Conservation (phyloP, 805 yeast genomes). For the Candida michaelii region DNA sequence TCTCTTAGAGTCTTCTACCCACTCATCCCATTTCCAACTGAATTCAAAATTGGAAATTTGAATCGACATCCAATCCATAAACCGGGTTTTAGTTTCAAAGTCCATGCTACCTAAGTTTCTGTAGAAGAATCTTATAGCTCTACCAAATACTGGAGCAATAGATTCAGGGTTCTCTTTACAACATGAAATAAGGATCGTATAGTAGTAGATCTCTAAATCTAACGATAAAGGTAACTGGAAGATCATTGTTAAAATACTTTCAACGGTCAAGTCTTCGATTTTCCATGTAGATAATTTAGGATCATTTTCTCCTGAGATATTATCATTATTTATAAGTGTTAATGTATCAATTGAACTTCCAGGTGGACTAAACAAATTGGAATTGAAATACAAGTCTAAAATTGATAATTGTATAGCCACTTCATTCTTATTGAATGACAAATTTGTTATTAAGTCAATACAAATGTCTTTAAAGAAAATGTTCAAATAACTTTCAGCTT, state of each 20-base stretch:
- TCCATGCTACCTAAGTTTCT: constrained; percentile 65
- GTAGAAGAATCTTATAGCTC: constrained; percentile 84
- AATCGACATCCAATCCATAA: constrained; percentile 86
- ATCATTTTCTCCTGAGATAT: constrained; percentile 36
- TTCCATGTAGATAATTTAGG: constrained; percentile 74
- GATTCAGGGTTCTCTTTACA: constrained; percentile 71
- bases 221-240: constrained; percentile 70
- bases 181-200: constrained; percentile 80
- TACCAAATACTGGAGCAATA: constrained; percentile 92
- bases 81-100: constrained; percentile 69
- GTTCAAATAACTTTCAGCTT: constrained; percentile 36
- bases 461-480: constrained; percentile 72
- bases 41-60: constrained; percentile 92
- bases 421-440: constrained; percentile 87
- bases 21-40: constrained; percentile 98
- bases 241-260: constrained; percentile 73
- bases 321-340: constrained; percentile 40
- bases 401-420: constrained; percentile 81
- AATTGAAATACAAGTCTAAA: constrained; percentile 68
- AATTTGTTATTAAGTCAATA: constrained; percentile 69
- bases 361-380: constrained; percentile 51
- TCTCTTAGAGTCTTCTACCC: constrained; percentile 63
- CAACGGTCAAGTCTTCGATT: constrained; percentile 86
- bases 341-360: constrained; percentile 79
- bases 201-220: constrained; percentile 74